Conservation (phyloP, 75 land plant species). For the Selaginella tamariscina region DNA sequence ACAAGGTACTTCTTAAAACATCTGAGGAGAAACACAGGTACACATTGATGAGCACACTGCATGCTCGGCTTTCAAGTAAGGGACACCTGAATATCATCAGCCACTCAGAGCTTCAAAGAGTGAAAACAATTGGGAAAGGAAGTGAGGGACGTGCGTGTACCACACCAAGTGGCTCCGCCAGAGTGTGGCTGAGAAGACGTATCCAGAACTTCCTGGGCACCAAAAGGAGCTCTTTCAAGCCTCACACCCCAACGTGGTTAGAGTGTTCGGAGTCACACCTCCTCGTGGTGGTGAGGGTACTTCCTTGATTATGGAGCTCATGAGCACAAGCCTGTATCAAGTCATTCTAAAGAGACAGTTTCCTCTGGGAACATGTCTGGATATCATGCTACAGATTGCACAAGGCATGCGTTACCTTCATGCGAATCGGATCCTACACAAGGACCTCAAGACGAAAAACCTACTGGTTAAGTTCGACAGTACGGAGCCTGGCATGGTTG, state of each 20-base stretch:
- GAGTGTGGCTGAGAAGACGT: not conserved
- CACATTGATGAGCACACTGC: not conserved
- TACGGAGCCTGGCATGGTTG: not conserved
- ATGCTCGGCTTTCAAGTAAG: not conserved
- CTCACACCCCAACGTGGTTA: not conserved
- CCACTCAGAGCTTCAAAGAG: not conserved
- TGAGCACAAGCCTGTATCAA: not conserved
- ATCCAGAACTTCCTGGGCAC: not conserved
- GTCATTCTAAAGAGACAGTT: not conserved
- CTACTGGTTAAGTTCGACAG: not conserved
- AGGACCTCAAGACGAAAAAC: not conserved
- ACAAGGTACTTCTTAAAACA: not conserved
- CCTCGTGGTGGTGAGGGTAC: not conserved
- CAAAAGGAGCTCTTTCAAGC: not conserved
- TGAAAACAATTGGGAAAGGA: not conserved
- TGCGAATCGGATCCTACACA: not conserved
- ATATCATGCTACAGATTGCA: not conserved
- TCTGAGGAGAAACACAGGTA: not conserved
- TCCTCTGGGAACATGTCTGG: not conserved
- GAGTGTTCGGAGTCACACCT: not conserved
- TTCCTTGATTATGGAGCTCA: not conserved
- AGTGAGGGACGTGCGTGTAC: not conserved
- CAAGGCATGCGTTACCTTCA: not conserved
- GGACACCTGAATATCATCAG: not conserved
- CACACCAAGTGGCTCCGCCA: not conserved